A percentile compares a stretch with the other conserved stretches of the same genome.
Conservation (phyloP, 73 alveolate genomes). For the Paramecium biaurelia region DNA sequence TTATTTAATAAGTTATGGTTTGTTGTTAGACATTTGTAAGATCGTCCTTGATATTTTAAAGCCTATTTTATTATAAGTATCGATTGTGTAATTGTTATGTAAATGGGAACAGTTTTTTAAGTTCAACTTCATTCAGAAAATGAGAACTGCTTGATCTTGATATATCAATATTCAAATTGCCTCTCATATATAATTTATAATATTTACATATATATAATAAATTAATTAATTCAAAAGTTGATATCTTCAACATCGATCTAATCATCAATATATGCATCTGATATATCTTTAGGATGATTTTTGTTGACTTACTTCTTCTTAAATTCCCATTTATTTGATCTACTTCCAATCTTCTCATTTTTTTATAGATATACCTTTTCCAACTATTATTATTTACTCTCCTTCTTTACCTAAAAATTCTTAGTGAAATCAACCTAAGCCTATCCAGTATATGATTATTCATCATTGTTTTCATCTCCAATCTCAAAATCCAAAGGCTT, state of each 20-base stretch:
- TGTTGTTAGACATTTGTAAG: background rate
- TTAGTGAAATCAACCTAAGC: background rate
- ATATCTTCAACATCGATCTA: conserved; percentile 23
- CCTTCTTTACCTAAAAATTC: background rate
- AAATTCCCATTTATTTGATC: background rate
- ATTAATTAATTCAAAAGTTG: background rate
- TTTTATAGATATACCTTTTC: background rate
- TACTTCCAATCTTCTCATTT: background rate
- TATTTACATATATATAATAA: background rate
- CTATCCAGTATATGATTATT: background rate
- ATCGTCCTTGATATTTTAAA: background rate
- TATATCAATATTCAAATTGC: background rate
- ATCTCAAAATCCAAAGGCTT: background rate
- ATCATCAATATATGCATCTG: conserved; percentile 33
- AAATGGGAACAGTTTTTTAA: background rate
- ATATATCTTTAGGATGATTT: background rate
- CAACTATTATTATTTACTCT: background rate
- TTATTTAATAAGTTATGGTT: background rate
- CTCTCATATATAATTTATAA: background rate
- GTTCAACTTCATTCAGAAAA: background rate
- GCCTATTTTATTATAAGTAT: background rate
- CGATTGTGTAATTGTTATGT: background rate
- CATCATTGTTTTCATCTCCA: background rate
- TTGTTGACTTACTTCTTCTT: background rate
- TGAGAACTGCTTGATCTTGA: background rate